Evolutionary conservation across 495 filamentous ascomycete species (phyloP), one percentile per base, ranked within the genome.

Genomic region (Penicillium paxilli): DNA sequence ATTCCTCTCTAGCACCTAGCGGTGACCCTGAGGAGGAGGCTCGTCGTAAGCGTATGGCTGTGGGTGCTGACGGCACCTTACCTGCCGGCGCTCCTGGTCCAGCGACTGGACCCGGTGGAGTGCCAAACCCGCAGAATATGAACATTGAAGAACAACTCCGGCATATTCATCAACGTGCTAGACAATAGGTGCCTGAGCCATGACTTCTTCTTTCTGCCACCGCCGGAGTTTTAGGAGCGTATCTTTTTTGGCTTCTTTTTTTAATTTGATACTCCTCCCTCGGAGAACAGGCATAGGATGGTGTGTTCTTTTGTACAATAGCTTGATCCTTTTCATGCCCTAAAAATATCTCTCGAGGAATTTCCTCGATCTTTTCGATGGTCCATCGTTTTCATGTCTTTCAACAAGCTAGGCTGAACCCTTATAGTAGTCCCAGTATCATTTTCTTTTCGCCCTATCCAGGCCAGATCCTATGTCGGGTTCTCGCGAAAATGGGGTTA

Each of bases 1-100:
- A 98, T 60, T 66, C 75, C 5, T 62, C 69, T 1, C 59, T 66
- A 14, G 52, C 63, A n/a, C 62, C 70, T 4, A 50, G 33, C 16
- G 33, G 57, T 14, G 66, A 71, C 30, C 54, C 72, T 44, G 92
- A 95, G 60, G 91, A 96, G 71, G 77, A 81, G 55, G 84, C 82
- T 32, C 74, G 91, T 52, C 79, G 89, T 62, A 96, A 94, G 77
- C 86, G 83, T 83, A 88, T 75, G 89, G 91, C 54, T 20, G 66
- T 44, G 20, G 65, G 60, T 22, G 49, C 58, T 40, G 68, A 70
- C 22, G 63, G 55, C 12, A 42, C 56, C 1, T 56, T 52, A 7
- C 44, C 49, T 22, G 52, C 58, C 40, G 57, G 52, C 19, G 37
- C 44, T 7, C 57, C 52, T 8, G 51, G 52, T 11, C 52, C 40